These are phyloP conservation scores for Dictyostelium discoideum DNA, from an alignment of 78 protist species.

Conservation along the genomic window DNA sequence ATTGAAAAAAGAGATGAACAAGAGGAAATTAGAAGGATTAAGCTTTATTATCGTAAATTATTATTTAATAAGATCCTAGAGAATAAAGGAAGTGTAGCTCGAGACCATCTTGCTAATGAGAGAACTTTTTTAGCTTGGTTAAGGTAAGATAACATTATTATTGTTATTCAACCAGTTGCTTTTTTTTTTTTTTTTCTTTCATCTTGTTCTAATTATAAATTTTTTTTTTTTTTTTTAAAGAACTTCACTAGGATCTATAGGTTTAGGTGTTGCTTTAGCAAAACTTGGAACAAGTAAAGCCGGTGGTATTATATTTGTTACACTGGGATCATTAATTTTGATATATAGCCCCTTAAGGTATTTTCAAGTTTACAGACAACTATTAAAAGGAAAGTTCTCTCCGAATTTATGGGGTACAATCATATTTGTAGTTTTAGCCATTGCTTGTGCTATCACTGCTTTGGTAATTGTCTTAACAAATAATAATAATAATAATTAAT, in stretches of 20 bases:
- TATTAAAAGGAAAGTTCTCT: constrained; percentile 19
- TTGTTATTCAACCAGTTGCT: too few relatives aligned
- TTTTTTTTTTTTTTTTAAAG: not conserved
- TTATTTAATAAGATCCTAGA: constrained; percentile 41
- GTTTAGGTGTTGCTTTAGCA: constrained; percentile 48
- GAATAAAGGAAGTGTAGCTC: constrained; percentile 35
- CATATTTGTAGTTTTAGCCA: not conserved
- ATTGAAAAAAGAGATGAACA: not conserved
- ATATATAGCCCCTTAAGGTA: constrained; percentile 35
- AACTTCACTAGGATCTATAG: constrained; percentile 2
- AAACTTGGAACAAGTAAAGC: constrained; percentile 19
- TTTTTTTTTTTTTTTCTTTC: too few relatives aligned
- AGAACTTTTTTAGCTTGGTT: constrained; percentile 38
- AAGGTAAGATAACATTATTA: not conserved
- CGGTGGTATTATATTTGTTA: constrained; percentile 32
- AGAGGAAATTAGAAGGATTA: not conserved
- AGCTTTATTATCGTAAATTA: not conserved
- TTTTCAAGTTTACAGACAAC: constrained; percentile 27
- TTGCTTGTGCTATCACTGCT: constrained; percentile 23
- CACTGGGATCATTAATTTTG: constrained; percentile 3
- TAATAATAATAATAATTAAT: not conserved
- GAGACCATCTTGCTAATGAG: constrained; percentile 56
- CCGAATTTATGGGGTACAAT: constrained; percentile 41
- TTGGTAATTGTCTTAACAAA: not conserved
- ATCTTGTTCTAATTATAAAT: too few relatives aligned